A percentile compares a stretch with the other conserved stretches of the same genome.
These are phyloP conservation scores for Mycena floridula DNA, from an alignment of 768 basidiomycete genomes.

Conservation along the genomic window DNA sequence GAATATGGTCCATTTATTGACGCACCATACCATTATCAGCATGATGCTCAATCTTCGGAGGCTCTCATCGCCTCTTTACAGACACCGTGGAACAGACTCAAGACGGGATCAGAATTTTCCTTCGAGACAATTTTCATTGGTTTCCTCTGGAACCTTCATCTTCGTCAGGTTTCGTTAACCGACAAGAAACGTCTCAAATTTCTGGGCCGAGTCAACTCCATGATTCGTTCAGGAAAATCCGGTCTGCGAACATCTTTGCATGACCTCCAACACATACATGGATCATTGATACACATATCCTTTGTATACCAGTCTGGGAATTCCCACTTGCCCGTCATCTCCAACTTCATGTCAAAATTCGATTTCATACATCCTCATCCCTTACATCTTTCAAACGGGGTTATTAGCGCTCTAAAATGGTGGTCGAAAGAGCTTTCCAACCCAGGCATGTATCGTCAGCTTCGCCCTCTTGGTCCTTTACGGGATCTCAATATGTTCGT, in stretches of 20 bases:
- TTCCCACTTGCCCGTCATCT: background rate
- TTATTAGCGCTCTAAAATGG: background rate
- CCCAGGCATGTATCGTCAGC: background rate
- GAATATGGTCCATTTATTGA: background rate
- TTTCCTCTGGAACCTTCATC: slow-evolving; percentile 11
- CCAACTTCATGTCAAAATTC: background rate
- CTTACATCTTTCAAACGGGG: background rate
- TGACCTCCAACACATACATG: slow-evolving; percentile 2
- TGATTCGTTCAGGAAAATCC: background rate
- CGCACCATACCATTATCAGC: background rate
- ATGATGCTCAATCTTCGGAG: background rate
- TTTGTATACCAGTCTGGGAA: slow-evolving; percentile 7
- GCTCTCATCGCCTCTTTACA: background rate
- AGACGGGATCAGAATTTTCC: slow-evolving; percentile 5
- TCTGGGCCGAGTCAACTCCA: background rate
- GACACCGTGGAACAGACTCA: slow-evolving; percentile 12
- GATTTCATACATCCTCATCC: background rate
- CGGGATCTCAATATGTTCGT: slow-evolving; percentile 7
- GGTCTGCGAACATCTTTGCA: background rate
- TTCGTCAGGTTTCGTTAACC: slow-evolving; percentile 9
- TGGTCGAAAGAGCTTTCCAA: background rate
- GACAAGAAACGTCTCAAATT: too few relatives aligned
- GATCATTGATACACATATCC: slow-evolving; percentile 10
- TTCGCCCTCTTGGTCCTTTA: background rate
- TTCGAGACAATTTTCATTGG: slow-evolving; percentile 9